Base-by-base conservation (phyloP, 1,284 basidiomycete genomes). In the Irpex sp. region DNA sequence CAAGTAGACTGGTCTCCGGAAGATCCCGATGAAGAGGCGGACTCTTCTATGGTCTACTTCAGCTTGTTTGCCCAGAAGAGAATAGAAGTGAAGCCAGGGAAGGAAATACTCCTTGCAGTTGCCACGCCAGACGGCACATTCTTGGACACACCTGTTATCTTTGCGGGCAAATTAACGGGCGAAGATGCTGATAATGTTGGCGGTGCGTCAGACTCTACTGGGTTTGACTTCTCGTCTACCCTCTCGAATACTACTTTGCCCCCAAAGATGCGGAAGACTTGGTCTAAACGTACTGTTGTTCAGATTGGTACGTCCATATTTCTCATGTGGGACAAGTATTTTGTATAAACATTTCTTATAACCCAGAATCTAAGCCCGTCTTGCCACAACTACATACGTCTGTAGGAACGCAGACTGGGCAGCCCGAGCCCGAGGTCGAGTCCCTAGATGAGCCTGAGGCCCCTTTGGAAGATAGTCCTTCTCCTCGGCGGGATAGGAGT, bases 51-150 rank as follows among this genome's bases (percentile, higher is more conserved):
- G 61, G 78, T 82, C 34, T 82, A 81, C 72, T 89, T 87, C 70
- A 82, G 79, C 69, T 75, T 89, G 6, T 85, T 87, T 71, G 85
- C 87, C 3, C 79, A 81, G 66, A 89, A 89, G 75, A 77, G 83
- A 64, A 85, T 89, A 70, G 84, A 85, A 69, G 81, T 87, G 68
- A 87, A 82, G 70, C 83, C 86, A 8, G 87, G 87, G 62, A 87
- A 86, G 73, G 85, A 86, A 73, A 83, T 89, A 57, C 77, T 88
- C 48, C 78, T 89, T 61, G 80, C 85, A 4, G 76, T 88, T 40
- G 81, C 79, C 56, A 76, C 79, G 37, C 77, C 76, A 49, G 81
- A 85, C 65, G 81, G 82, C 44, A 73, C 75, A 8, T 82, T 83
- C 73, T 81, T 81, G 61, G 85, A 86, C 63, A 78, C 78, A 63